These are phyloP conservation scores for Aegilops umbellulata DNA, from an alignment of 176 grass and related monocot genomes.

Conservation along the genomic window DNA sequence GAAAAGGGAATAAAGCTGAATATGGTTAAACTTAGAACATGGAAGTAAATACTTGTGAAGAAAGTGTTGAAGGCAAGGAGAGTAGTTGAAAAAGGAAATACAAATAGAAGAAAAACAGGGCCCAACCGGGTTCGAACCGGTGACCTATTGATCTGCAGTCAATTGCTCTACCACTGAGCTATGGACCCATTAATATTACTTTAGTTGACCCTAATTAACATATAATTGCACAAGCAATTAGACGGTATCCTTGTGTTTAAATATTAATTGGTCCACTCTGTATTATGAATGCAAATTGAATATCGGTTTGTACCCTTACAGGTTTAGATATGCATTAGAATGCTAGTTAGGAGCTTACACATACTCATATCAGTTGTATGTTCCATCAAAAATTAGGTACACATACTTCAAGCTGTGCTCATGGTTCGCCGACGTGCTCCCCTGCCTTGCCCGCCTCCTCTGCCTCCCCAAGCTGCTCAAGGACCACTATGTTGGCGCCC, in stretches of 20 bases:
- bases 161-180: slow-evolving; percentile 94
- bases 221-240: too few species aligned
- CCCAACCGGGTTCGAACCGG: slow-evolving; percentile 97
- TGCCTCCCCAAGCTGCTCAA: slow-evolving; percentile 58
- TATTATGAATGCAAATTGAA: too few species aligned
- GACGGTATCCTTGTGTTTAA: too few species aligned
- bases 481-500: slow-evolving; percentile 42
- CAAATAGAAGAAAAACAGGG: slow-evolving; percentile 14
- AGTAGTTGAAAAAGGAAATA: too few species aligned
- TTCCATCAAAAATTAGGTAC: too few species aligned
- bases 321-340: too few species aligned
- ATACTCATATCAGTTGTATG: too few species aligned
- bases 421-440: slow-evolving; percentile 27
- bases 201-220: neutral
- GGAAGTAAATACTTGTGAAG: neutral
- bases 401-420: too few species aligned
- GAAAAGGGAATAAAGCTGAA: neutral
- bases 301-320: too few species aligned
- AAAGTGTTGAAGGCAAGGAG: too few species aligned
- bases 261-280: too few species aligned
- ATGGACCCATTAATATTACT: slow-evolving; percentile 45
- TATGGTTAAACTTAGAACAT: neutral
- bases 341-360: too few species aligned
- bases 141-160: slow-evolving; percentile 99
- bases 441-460: slow-evolving; percentile 45